These are phyloP conservation scores for Celoporthe dispersa DNA, from an alignment of 2,329 filamentous ascomycete genomes.

Conservation along the genomic window DNA sequence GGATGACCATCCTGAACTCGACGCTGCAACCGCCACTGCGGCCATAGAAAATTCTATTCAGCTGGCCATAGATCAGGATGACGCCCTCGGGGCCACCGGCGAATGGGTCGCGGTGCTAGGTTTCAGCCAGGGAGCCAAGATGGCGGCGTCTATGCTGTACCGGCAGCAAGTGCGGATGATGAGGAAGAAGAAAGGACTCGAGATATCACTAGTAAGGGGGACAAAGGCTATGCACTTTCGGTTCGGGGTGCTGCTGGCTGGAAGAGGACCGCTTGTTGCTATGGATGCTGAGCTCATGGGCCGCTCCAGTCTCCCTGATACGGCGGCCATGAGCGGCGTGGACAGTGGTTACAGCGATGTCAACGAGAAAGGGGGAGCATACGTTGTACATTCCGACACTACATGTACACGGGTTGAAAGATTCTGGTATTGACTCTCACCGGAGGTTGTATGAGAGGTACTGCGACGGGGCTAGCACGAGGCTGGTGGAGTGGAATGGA, in stretches of 20 bases:
- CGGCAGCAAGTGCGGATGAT: background rate
- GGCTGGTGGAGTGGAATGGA: slow-evolving; percentile 3
- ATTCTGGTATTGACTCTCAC: slow-evolving; percentile 33
- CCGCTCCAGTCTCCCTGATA: background rate
- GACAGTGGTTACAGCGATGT: slow-evolving; percentile 1
- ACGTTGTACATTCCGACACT: background rate
- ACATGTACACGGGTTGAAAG: background rate
- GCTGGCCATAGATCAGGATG: slow-evolving; percentile 37
- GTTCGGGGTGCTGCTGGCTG: background rate
- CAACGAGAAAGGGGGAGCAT: background rate
- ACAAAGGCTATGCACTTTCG: background rate
- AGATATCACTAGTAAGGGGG: background rate
- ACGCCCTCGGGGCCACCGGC: slow-evolving; percentile 56
- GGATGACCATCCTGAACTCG: background rate
- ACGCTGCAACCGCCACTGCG: background rate
- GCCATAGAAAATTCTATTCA: background rate
- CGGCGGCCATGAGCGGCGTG: background rate
- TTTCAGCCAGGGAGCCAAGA: slow-evolving; percentile 12
- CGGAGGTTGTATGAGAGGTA: background rate
- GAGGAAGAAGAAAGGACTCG: background rate
- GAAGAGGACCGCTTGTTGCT: slow-evolving; percentile 3
- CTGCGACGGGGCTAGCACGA: background rate
- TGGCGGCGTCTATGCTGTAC: slow-evolving; percentile 1
- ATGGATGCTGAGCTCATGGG: background rate
- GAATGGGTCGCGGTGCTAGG: slow-evolving; percentile 57